phyloP scores from a whole-genome alignment of 768 basidiomycete species.

The Macrolepiota albuminosa region DNA sequence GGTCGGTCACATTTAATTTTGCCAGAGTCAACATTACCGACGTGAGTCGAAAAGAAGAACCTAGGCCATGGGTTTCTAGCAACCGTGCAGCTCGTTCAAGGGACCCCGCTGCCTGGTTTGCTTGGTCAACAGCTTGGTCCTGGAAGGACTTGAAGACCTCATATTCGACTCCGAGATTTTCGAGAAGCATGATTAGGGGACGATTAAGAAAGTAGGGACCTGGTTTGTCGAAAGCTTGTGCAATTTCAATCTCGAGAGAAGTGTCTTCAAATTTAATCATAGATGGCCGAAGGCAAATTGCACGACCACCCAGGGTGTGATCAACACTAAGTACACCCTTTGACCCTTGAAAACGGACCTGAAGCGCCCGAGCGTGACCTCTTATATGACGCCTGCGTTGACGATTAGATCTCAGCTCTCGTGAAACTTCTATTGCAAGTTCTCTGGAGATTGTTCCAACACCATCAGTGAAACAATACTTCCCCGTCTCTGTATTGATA shows the following conservation, averaged over 20 bases:
- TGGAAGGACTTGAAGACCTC: conserved; percentile 51
- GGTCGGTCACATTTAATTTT: conserved; percentile 38
- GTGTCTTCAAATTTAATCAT: conserved; percentile 67
- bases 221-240: conserved; percentile 57
- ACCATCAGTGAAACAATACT: conserved; percentile 64
- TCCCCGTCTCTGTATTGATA: conserved; percentile 25
- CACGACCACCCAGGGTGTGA: conserved; percentile 41
- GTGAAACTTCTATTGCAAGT: conserved; percentile 46
- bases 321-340: conserved; percentile 66
- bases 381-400: conserved; percentile 26
- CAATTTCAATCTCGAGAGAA: conserved; percentile 54
- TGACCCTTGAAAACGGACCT: conserved; percentile 59
- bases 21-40: conserved; percentile 46
- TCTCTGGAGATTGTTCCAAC: conserved; percentile 59
- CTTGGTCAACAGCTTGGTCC: conserved; percentile 44
- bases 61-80: conserved; percentile 55
- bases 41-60: conserved; percentile 48
- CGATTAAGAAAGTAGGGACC: conserved; percentile 55
- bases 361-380: conserved; percentile 45
- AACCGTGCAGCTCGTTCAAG: conserved; percentile 41
- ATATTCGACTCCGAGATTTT: conserved; percentile 54
- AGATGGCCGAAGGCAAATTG: conserved; percentile 48
- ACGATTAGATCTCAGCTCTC: conserved; percentile 33
- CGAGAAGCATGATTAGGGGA: conserved; percentile 62
- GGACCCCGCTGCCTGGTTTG: conserved; percentile 35